Conservation (phyloP, 495 filamentous ascomycete species). For the Thozetella sp. region DNA sequence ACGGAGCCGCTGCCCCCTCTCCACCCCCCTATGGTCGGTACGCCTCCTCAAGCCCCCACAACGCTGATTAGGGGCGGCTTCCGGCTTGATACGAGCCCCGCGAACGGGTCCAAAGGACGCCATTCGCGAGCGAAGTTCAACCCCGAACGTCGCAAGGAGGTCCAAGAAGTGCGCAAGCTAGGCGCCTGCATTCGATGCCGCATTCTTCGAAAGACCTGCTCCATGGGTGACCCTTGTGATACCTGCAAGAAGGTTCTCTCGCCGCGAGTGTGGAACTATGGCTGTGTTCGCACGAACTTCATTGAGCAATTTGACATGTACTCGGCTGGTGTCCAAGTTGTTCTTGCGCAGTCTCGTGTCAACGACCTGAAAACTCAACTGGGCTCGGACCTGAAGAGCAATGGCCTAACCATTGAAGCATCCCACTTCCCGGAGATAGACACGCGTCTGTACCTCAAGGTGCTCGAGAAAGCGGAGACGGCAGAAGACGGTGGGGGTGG, state of each 20-base stretch:
- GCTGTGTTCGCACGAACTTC: conserved; percentile 76
- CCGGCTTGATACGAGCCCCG: conserved; percentile 35
- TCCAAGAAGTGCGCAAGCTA: conserved; percentile 76
- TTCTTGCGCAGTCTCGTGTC: conserved; percentile 67
- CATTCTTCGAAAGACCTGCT: conserved; percentile 87
- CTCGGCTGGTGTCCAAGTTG: conserved; percentile 68
- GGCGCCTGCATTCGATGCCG: conserved; percentile 87
- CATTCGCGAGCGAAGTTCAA: conserved; percentile 68
- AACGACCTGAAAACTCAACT: conserved; percentile 52
- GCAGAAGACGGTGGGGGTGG: conserved; percentile 40
- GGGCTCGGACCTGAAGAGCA: conserved; percentile 55
- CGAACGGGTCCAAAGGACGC: conserved; percentile 32
- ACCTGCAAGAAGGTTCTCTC: conserved; percentile 79
- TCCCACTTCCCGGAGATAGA: conserved; percentile 66
- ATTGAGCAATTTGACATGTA: conserved; percentile 75
- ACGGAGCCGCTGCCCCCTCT: conserved; percentile 27
- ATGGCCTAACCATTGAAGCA: conserved; percentile 65
- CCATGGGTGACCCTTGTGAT: conserved; percentile 75
- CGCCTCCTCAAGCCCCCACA: conserved; percentile 13
- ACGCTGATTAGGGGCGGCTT: conserved; percentile 38
- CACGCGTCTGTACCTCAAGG: conserved; percentile 53
- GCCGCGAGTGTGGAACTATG: conserved; percentile 78
- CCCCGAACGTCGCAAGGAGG: conserved; percentile 69
- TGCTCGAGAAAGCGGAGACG: conserved; percentile 50
- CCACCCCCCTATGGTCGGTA: conserved; percentile 6